A percentile compares a stretch with the other conserved stretches of the same genome.
These are phyloP conservation scores for Thelephora ganbajun DNA, from an alignment of 768 basidiomycete species.

Conservation along the genomic window DNA sequence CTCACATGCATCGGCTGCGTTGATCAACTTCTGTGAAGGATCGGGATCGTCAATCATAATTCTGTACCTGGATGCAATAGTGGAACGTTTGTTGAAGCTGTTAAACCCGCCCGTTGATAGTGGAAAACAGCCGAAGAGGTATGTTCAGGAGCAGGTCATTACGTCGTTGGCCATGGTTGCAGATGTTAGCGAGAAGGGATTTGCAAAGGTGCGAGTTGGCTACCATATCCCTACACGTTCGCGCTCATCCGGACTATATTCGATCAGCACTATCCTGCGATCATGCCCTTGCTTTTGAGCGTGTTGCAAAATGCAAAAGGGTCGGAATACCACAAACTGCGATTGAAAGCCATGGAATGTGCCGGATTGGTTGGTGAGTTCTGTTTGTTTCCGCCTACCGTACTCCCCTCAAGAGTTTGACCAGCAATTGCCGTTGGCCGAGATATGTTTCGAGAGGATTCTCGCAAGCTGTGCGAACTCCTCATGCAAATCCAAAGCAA, in stretches of 20 bases:
- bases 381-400: background rate
- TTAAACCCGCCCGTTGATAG: constrained; percentile 33
- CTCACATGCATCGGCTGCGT: constrained; percentile 73
- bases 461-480: constrained; percentile 53
- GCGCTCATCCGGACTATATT: background rate
- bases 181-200: constrained; percentile 67
- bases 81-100: constrained; percentile 55
- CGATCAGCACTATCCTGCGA: constrained; percentile 52
- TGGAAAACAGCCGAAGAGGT: constrained; percentile 34
- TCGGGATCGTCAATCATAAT: constrained; percentile 59
- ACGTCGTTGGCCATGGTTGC: constrained; percentile 86
- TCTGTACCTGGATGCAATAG: constrained; percentile 70
- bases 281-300: constrained; percentile 71
- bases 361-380: constrained; percentile 67
- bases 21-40: constrained; percentile 88
- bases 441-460: constrained; percentile 65
- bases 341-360: constrained; percentile 85
- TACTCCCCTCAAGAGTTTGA: background rate
- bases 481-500: constrained; percentile 69
- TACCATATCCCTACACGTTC: background rate
- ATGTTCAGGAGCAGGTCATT: constrained; percentile 81
- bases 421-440: constrained; percentile 78
- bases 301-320: constrained; percentile 63
- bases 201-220: constrained; percentile 40
- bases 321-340: constrained; percentile 48